Base-by-base conservation (phyloP, 2,329 filamentous ascomycete genomes). In the Claviceps africana region DNA sequence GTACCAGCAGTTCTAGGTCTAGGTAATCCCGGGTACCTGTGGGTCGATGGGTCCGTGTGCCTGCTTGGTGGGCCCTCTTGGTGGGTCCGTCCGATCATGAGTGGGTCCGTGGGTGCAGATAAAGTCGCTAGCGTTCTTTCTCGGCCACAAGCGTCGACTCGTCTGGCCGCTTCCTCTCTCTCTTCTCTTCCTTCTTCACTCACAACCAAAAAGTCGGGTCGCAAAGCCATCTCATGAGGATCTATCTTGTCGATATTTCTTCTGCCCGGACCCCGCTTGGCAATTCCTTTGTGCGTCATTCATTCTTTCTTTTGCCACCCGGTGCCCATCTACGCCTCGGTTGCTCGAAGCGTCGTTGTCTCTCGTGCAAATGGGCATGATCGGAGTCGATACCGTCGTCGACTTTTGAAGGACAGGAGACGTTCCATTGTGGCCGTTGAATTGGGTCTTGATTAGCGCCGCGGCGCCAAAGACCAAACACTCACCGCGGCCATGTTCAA, bases 401-500 rank as follows among this genome's bases (percentile, higher is more conserved):
- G 37, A 19, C 6, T 19, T 40, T n/a, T 40, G 33, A 35, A 35
- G 33, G 25, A 25, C 25, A 35, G 2, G 11, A 35, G 10, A 11
- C 5, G 31, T 7, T 11, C 6, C 31, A 10, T 39, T 39, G n/a
- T n/a, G n/a, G n/a, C n/a, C n/a, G n/a, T n/a, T n/a, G n/a, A n/a
- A n/a, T n/a, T n/a, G n/a, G n/a, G n/a, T n/a, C n/a, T n/a, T n/a
- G n/a, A n/a, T n/a, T n/a, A n/a, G n/a, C n/a, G n/a, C n/a, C n/a
- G n/a, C n/a, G n/a, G n/a, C n/a, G n/a, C n/a, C n/a, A n/a, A n/a
- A n/a, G n/a, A n/a, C n/a, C 25, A 25, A 25, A 25, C 25, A 25
- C 5, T 25, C 25, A 5, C 68, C 69, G 67, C 68, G 67, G 65
- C 67, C 70, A 95, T 95, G 88, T 95, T 95, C 78, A 25, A 25